A percentile compares a stretch with the other conserved stretches of the same genome.
These are phyloP conservation scores for Aspergillus mulundensis DNA, from an alignment of 495 filamentous ascomycete genomes.

Conservation along the genomic window DNA sequence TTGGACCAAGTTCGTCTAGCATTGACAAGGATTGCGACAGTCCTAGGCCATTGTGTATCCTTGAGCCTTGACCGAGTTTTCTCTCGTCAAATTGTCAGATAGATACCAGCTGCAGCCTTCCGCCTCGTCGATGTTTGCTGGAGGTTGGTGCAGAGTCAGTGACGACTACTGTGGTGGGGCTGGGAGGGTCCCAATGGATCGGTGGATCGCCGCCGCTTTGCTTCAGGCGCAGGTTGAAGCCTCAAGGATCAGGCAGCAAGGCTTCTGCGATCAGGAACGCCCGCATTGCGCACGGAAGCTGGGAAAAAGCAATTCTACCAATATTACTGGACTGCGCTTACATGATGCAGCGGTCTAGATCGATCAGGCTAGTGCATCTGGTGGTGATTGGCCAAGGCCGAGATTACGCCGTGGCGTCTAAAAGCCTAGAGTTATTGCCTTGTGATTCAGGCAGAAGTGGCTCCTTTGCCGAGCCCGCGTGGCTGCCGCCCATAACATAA, in stretches of 20 bases:
- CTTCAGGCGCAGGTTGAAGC: conserved; percentile 1
- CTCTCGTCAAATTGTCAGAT: background rate
- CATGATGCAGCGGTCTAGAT: background rate
- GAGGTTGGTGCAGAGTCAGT: background rate
- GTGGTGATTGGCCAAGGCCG: background rate
- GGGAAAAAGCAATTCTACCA: background rate
- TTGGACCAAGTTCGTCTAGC: background rate
- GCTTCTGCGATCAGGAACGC: conserved; percentile 19
- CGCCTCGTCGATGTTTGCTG: background rate
- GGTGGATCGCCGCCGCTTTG: background rate
- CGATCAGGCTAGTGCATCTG: background rate
- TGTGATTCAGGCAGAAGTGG: background rate
- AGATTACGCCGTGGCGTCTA: background rate
- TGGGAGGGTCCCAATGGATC: background rate
- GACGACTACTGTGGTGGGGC: background rate
- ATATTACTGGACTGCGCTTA: background rate
- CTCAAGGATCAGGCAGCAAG: conserved; percentile 13
- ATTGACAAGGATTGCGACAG: too few relatives aligned
- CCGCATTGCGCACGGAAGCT: background rate
- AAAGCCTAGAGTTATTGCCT: background rate
- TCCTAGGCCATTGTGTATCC: too few relatives aligned
- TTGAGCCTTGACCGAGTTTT: background rate
- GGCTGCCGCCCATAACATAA: too few relatives aligned
- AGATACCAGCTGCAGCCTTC: background rate
- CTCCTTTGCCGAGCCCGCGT: too few relatives aligned